Evolutionary conservation across 169 alveolate genomes (phyloP).

Genomic region (Plasmodium malariae): DNA sequence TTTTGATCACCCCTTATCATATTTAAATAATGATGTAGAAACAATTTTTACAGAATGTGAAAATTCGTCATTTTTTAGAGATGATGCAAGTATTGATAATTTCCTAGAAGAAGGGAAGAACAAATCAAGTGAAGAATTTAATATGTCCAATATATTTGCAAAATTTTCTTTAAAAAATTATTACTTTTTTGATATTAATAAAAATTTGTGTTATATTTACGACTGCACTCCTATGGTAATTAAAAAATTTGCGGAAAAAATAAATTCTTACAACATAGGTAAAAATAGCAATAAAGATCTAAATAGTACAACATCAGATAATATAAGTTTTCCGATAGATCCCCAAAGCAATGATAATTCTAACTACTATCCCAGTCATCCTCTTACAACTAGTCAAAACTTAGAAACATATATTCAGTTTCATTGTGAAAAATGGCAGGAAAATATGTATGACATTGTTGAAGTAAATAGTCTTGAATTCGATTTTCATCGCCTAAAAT

Average conservation of each 20-base stretch:
- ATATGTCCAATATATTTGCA: constrained; percentile 53
- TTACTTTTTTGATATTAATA: constrained; percentile 48
- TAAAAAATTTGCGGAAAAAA: constrained; percentile 72
- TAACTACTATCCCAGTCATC: constrained; percentile 11
- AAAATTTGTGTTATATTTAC: constrained; percentile 71
- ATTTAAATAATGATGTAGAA: constrained; percentile 46
- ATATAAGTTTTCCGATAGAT: constrained; percentile 19
- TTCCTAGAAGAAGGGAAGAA: constrained; percentile 49
- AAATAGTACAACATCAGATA: neutral
- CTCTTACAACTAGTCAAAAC: constrained; percentile 35
- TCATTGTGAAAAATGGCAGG: constrained; percentile 78
- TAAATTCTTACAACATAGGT: constrained; percentile 37
- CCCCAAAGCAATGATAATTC: constrained; percentile 16
- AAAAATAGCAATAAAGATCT: constrained; percentile 6
- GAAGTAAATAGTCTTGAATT: constrained; percentile 74
- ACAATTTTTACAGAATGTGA: constrained; percentile 58
- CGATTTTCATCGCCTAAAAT: constrained; percentile 58
- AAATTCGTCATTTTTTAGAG: constrained; percentile 52
- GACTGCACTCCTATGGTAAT: constrained; percentile 70
- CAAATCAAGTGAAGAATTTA: constrained; percentile 37
- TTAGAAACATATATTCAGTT: constrained; percentile 71
- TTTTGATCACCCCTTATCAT: constrained; percentile 55
- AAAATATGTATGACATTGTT: constrained; percentile 73
- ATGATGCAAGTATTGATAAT: constrained; percentile 58
- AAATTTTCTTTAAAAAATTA: constrained; percentile 71